phyloP scores from a whole-genome alignment of 2,329 filamentous ascomycete genomes.

The Stagonosporopsis rhizophila region DNA sequence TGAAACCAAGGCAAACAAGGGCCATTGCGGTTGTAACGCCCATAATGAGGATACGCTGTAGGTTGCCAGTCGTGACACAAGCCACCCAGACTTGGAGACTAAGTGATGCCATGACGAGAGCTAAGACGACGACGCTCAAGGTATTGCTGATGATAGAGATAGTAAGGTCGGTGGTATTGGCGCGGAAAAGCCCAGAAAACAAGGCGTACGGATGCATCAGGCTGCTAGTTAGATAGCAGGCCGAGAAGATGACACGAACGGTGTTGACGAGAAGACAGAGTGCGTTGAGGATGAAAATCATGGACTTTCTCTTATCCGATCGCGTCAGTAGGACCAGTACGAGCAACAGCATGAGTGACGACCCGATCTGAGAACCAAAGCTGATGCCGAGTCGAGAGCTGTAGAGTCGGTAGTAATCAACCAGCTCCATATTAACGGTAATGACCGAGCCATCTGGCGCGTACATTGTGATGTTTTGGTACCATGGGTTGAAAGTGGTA shows the following conservation, averaged over 20 bases:
- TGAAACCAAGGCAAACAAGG: constrained; percentile 60
- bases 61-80: constrained; percentile 57
- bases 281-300: constrained; percentile 71
- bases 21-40: constrained; percentile 58
- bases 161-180: constrained; percentile 56
- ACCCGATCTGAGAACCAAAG: constrained; percentile 74
- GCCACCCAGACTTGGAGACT: constrained; percentile 70
- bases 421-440: constrained; percentile 49
- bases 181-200: constrained; percentile 58
- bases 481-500: constrained; percentile 57
- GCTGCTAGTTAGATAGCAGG: constrained; percentile 66
- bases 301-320: constrained; percentile 67
- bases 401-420: constrained; percentile 58
- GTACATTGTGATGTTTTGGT: constrained; percentile 59
- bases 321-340: constrained; percentile 73
- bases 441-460: constrained; percentile 54
- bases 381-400: constrained; percentile 63
- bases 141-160: constrained; percentile 58
- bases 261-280: constrained; percentile 66
- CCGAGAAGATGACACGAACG: constrained; percentile 64
- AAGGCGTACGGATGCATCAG: constrained; percentile 68
- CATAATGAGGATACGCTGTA: constrained; percentile 57
- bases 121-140: constrained; percentile 60
- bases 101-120: constrained; percentile 65
- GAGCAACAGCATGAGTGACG: constrained; percentile 69